Conservation (phyloP, 2,329 filamentous ascomycete species). For the Coniochaeta ligniaria region DNA sequence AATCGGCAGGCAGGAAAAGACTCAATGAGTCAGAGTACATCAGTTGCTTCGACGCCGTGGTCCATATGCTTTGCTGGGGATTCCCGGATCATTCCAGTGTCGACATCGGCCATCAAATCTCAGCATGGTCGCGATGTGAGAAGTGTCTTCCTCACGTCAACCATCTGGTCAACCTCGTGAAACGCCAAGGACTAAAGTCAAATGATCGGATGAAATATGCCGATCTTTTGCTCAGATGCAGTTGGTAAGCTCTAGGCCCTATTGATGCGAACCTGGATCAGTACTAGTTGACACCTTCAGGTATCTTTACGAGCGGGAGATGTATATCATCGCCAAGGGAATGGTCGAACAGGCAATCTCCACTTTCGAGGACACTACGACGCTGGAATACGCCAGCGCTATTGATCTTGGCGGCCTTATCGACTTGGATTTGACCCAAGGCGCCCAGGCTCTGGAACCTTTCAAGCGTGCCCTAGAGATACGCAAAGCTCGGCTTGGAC, state of each 20-base stretch:
- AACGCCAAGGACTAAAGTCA: neutral
- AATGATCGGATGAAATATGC: neutral
- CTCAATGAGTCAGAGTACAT: too few relatives aligned
- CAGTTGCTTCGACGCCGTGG: neutral
- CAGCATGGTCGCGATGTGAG: slow-evolving; percentile 18
- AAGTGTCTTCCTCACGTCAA: slow-evolving; percentile 20
- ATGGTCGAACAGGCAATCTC: slow-evolving; percentile 14
- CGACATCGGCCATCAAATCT: slow-evolving; percentile 18
- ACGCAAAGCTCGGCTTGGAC: slow-evolving; percentile 9
- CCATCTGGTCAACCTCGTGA: slow-evolving; percentile 14
- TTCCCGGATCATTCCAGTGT: slow-evolving; percentile 7
- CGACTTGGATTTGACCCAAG: slow-evolving; percentile 19
- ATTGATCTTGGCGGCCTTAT: slow-evolving; percentile 22
- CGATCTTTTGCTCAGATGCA: neutral
- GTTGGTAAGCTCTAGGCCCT: neutral
- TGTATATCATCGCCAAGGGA: slow-evolving; percentile 14
- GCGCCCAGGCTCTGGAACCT: slow-evolving; percentile 8
- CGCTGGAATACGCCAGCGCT: slow-evolving; percentile 19
- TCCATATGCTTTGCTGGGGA: neutral
- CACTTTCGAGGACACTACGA: slow-evolving; percentile 8
- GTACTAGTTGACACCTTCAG: slow-evolving; percentile 9
- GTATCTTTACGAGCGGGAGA: slow-evolving; percentile 24
- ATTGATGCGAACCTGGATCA: too few relatives aligned
- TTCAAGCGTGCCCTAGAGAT: neutral
- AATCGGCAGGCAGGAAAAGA: neutral